Evolutionary conservation across 2,329 filamentous ascomycete genomes (phyloP).

Genomic region (Botrytis pseudocinerea): DNA sequence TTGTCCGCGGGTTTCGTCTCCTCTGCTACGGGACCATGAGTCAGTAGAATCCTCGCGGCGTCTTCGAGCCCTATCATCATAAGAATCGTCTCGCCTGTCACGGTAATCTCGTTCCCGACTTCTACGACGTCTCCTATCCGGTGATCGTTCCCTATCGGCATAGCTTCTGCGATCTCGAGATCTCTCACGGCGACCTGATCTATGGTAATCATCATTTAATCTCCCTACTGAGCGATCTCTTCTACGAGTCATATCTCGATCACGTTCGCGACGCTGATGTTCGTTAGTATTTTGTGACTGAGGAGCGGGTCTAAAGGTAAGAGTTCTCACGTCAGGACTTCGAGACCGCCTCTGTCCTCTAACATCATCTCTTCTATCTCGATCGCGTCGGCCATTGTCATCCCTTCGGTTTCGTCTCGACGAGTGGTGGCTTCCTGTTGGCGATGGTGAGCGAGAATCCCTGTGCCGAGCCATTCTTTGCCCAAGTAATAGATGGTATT

Average conservation of each 20-base stretch:
- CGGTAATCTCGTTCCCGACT: slow-evolving; percentile 71
- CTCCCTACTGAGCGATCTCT: slow-evolving; percentile 70
- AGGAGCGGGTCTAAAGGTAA: slow-evolving; percentile 26
- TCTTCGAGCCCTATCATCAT: slow-evolving; percentile 59
- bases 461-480: slow-evolving; percentile 60
- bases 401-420: slow-evolving; percentile 58
- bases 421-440: slow-evolving; percentile 81
- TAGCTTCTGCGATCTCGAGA: slow-evolving; percentile 62
- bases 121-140: slow-evolving; percentile 57
- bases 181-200: slow-evolving; percentile 60
- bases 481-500: slow-evolving; percentile 38
- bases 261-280: slow-evolving; percentile 59
- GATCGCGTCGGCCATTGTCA: slow-evolving; percentile 50
- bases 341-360: slow-evolving; percentile 57
- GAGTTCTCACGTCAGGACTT: slow-evolving; percentile 58
- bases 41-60: slow-evolving; percentile 72
- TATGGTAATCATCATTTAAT: slow-evolving; percentile 65
- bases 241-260: slow-evolving; percentile 61
- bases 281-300: slow-evolving; percentile 31
- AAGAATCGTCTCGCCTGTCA: slow-evolving; percentile 71
- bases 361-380: slow-evolving; percentile 52
- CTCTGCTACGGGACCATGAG: slow-evolving; percentile 64
- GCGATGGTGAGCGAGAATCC: slow-evolving; percentile 83
- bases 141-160: slow-evolving; percentile 58
- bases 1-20: slow-evolving; percentile 63